Base-by-base conservation (phyloP, 371 early-diverging fungal genomes). In the Funneliformis caledonium region DNA sequence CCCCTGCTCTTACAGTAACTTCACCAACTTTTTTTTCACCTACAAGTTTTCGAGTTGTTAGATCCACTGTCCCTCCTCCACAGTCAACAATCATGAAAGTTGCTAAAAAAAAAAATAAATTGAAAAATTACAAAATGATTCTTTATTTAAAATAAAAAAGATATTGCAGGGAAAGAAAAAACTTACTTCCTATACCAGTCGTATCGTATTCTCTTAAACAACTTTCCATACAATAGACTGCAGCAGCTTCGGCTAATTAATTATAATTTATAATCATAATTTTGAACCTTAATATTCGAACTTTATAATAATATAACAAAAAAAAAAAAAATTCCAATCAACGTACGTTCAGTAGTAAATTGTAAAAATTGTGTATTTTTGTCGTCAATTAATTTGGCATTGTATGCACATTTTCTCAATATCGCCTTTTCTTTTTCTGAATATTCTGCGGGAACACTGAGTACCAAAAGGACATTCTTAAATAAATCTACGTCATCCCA, bases 51-150 rank as follows among this genome's bases (percentile, higher is more conserved):
- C 88, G 87, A 0, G 86, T 87, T 65, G 88, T 90, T 81, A 91
- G 78, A 82, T 91, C 91, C 1, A 90, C 90, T 0, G 91, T 91
- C 31, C 91, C 91, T 59, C 91, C 91, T 50, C 89, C 89, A 56
- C 88, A 88, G 83, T 89, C 88, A 67, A 88, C 87, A 81, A 89
- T 88, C 87, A 88, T 86, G 68, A 88, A 89, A 16, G 70, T 68
- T 43, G 50, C 79, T 79, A 61, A 19, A 43, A 7, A n/a, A 7
- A n/a, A 14, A 33, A 56, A 19, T 9, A 59, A 14, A 62, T 76
- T 43, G 9, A 37, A 68, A 16, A 68, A 42, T 10, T 5, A 68
- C 14, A 2, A 31, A 9, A 76, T 76, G 2, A n/a, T 19, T 14
- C n/a, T 43, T 16, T n/a, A 45, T 61, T 9, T 47, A 61, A 43